Evolutionary conservation across 106 monocot species (phyloP), one percentile per base, ranked within the genome.

Genomic region (Dendrobium huoshanense): DNA sequence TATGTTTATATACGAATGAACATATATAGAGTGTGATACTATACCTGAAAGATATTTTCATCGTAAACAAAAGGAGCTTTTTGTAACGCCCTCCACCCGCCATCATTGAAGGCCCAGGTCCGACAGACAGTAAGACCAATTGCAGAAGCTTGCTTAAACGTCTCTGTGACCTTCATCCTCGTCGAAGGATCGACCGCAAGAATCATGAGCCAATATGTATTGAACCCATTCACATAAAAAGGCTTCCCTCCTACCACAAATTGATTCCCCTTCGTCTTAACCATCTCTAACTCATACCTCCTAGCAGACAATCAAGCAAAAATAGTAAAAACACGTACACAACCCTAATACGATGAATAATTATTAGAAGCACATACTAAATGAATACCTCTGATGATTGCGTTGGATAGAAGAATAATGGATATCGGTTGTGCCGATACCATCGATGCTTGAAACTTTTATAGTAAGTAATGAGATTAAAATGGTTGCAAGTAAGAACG

Each of bases 81-180:
- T 70, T 95, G 93, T 31, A 95, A 89, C 9, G 93, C 95, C 79
- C 93, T 88, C 95, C 95, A 95, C 0, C 93, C 91, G 33, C 95
- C 95, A 70, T 93, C 95, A 68, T 84, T 93, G 85, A 95, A 95
- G n/a, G 84, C 95, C 95, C 95, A 93, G 10, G 95, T 95, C 47
- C 93, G 47, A 82, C 95, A 86, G 15, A 95, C 95, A 0, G 91
- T 95, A 58, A 93, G 81, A 4, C 93, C 95, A 0, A 88, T 79
- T 5, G 91, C 81, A 1, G 91, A 79, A 1, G 93, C 95, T 27
- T 89, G 81, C 65, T 79, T 80, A 75, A 95, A 82, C 7, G 87
- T 89, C 19, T 95, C 93, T 4, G 75, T 93, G 75, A 95, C 89
- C 86, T 93, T 93, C 10, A 67, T 81, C 55, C 89, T 87, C 0